Percentiles rank a stretch among this genome's conserved stretches.
These are phyloP conservation scores for Colletotrichum orchidophilum DNA, from an alignment of 2,329 filamentous ascomycete genomes.

Conservation along the genomic window DNA sequence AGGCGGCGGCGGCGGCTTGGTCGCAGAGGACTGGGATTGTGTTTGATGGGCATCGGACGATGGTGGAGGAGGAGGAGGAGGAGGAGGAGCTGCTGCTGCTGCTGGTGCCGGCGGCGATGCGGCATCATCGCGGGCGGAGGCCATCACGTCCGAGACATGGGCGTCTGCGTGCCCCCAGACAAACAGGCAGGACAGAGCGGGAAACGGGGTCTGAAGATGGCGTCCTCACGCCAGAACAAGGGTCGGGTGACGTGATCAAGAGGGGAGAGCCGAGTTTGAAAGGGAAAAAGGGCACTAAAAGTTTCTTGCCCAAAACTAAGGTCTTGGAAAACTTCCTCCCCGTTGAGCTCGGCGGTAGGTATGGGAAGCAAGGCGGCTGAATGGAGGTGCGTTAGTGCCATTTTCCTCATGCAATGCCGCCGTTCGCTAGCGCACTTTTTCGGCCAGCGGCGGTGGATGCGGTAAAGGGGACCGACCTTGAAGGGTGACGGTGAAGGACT, in stretches of 20 bases:
- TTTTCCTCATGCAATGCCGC: slow-evolving; percentile 8
- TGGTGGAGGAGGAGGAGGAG: slow-evolving; percentile 8
- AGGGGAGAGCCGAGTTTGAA: neutral
- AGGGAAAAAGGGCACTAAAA: neutral
- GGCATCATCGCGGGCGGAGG: slow-evolving; percentile 22
- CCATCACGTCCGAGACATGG: slow-evolving; percentile 29
- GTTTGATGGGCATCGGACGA: slow-evolving; percentile 16
- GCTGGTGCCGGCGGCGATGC: slow-evolving; percentile 1
- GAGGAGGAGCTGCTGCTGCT: neutral
- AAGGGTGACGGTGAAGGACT: neutral
- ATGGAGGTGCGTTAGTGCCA: slow-evolving; percentile 17
- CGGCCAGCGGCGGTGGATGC: neutral
- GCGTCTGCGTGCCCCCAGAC: slow-evolving; percentile 11
- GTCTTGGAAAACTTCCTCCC: neutral
- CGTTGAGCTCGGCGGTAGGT: neutral
- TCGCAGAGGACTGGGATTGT: slow-evolving; percentile 16
- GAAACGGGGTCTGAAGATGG: neutral
- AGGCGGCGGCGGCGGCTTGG: slow-evolving; percentile 13
- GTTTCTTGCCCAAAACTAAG: neutral
- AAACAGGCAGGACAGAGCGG: neutral
- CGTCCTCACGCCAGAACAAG: slow-evolving; percentile 27
- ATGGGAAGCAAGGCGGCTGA: slow-evolving; percentile 1
- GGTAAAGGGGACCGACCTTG: neutral
- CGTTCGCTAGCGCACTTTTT: neutral
- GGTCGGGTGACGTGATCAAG: slow-evolving; percentile 41